Evolutionary conservation across 2,329 filamentous ascomycete genomes (phyloP).

Genomic region (Xylariaceae sp.): DNA sequence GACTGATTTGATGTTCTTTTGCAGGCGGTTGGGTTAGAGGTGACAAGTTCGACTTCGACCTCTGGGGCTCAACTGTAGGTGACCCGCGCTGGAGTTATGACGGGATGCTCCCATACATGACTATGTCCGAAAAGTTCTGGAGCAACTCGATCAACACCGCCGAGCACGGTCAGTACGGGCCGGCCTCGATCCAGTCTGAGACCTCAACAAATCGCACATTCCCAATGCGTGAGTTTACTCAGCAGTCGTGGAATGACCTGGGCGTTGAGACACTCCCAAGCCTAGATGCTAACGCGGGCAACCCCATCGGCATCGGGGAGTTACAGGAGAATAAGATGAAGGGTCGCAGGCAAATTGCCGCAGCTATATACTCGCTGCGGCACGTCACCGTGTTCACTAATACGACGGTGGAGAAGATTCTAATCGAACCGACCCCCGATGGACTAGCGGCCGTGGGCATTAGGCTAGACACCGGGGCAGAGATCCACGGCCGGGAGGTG

Average conservation of each 20-base stretch:
- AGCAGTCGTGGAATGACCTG: conserved; percentile 29
- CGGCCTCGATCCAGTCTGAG: conserved; percentile 20
- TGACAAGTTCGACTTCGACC: conserved; percentile 37
- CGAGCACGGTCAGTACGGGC: conserved; percentile 26
- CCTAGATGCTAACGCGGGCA: conserved; percentile 15
- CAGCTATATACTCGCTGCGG: conserved; percentile 8
- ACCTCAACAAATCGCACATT: conserved; percentile 28
- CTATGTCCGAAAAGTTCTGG: conserved; percentile 28
- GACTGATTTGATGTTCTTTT: not conserved
- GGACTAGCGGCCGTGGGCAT: conserved; percentile 6
- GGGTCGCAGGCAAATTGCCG: conserved; percentile 14
- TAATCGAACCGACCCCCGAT: conserved; percentile 5
- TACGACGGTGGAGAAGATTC: conserved; percentile 13
- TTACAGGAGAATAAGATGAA: conserved; percentile 13
- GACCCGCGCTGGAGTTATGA: conserved; percentile 38
- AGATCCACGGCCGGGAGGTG: conserved; percentile 32
- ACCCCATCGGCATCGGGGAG: conserved; percentile 23
- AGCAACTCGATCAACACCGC: conserved; percentile 9
- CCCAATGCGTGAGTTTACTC: conserved; percentile 28
- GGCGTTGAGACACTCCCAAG: conserved; percentile 21
- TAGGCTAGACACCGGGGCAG: conserved; percentile 17
- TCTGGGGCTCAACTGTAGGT: conserved; percentile 33
- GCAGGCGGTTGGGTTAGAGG: conserved; percentile 35
- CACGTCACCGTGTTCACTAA: conserved; percentile 12
- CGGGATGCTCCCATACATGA: conserved; percentile 38